These are phyloP conservation scores for Gremmenia infestans DNA, from an alignment of 2,329 filamentous ascomycete species.

Conservation along the genomic window DNA sequence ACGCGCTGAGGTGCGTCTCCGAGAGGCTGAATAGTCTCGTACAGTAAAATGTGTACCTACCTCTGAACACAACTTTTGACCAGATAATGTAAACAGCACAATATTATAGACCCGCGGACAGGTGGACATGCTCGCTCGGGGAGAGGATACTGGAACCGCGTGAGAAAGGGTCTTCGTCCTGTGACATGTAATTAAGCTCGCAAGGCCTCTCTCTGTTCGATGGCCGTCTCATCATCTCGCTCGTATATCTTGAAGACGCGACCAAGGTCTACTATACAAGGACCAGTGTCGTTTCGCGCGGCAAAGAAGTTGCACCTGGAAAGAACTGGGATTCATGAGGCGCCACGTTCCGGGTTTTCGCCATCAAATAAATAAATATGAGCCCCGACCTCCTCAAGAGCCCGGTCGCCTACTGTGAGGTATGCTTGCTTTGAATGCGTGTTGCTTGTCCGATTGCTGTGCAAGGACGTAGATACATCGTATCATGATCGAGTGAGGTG, in stretches of 20 bases:
- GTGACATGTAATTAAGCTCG: not conserved
- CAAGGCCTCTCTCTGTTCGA: not conserved
- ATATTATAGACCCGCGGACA: too few species aligned
- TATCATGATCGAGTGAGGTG: not conserved
- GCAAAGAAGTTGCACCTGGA: not conserved
- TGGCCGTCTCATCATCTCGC: not conserved
- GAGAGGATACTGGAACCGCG: not conserved
- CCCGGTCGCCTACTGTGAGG: not conserved
- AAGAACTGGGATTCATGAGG: not conserved
- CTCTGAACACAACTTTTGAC: not conserved
- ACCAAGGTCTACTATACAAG: not conserved
- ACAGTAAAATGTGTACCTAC: not conserved
- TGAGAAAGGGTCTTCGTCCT: not conserved
- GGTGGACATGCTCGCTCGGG: too few species aligned
- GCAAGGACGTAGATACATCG: too few species aligned
- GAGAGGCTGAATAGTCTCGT: not conserved
- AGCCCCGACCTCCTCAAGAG: not conserved
- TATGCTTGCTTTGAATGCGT: not conserved
- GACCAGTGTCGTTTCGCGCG: not conserved
- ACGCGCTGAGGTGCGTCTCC: not conserved
- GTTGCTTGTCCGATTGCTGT: not conserved
- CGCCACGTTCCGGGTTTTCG: not conserved
- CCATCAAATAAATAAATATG: not conserved
- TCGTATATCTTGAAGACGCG: not conserved
- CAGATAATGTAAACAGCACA: too few species aligned